Percentiles rank a stretch among this genome's conserved stretches.
Conservation (phyloP, 192 early-diverging fungal species). For the Coemansia javaensis region DNA sequence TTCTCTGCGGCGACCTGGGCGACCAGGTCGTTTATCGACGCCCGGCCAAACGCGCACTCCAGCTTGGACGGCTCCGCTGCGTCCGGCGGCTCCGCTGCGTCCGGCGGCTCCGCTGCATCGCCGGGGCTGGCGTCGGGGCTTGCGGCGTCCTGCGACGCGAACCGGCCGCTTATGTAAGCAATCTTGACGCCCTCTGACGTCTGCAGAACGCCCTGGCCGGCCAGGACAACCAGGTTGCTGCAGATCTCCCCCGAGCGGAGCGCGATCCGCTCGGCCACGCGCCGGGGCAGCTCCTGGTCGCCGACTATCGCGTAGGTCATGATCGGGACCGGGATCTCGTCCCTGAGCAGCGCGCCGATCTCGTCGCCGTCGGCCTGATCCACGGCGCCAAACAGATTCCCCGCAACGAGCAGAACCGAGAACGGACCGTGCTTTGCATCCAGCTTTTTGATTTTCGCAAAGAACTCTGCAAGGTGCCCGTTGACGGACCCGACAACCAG, state of each 20-base stretch:
- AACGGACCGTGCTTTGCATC: constrained; percentile 84
- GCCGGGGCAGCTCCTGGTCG: constrained; percentile 55
- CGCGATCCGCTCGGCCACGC: constrained; percentile 51
- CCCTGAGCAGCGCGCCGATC: constrained; percentile 52
- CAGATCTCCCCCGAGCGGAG: constrained; percentile 67
- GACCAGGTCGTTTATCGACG: constrained; percentile 16
- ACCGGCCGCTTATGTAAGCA: constrained; percentile 41
- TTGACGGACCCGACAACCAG: constrained; percentile 73
- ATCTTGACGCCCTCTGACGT: constrained; percentile 49
- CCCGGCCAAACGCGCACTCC: constrained; percentile 23
- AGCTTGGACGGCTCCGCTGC: background rate
- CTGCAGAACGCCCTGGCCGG: constrained; percentile 47
- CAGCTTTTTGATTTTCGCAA: constrained; percentile 69
- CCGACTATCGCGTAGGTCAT: constrained; percentile 75
- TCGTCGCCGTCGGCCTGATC: constrained; percentile 43
- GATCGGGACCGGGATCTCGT: constrained; percentile 60
- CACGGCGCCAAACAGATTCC: constrained; percentile 69
- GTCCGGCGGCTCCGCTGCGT: background rate
- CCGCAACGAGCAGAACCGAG: constrained; percentile 71
- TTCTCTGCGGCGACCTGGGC: constrained; percentile 30
- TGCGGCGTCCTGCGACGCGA: constrained; percentile 4
- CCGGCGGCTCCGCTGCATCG: background rate
- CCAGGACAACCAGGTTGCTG: constrained; percentile 68
- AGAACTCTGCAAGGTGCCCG: constrained; percentile 62
- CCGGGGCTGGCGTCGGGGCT: background rate